phyloP scores from a whole-genome alignment of 2,329 filamentous ascomycete genomes.

The Stachybotrys echinatus region DNA sequence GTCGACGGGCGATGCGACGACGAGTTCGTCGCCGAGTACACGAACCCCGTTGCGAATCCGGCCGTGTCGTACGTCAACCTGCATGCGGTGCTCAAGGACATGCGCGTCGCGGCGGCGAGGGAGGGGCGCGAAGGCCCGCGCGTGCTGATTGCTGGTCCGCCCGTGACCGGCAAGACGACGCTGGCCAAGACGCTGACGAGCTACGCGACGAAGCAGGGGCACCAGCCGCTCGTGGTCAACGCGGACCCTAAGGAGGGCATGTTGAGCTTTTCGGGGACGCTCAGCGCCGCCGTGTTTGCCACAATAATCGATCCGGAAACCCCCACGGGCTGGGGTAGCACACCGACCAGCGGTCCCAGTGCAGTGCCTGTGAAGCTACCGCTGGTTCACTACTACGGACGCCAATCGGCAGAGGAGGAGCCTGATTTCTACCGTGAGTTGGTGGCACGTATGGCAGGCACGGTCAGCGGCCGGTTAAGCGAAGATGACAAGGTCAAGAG shows the following conservation, averaged over 20 bases:
- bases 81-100: constrained; percentile 76
- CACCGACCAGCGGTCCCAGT: constrained; percentile 85
- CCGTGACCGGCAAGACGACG: constrained; percentile 77
- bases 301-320: constrained; percentile 76
- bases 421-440: constrained; percentile 67
- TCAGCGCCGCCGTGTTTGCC: constrained; percentile 82
- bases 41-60: constrained; percentile 71
- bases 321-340: constrained; percentile 83
- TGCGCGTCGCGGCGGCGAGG: constrained; percentile 57
- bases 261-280: constrained; percentile 70
- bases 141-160: constrained; percentile 77
- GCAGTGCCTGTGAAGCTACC: constrained; percentile 87
- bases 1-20: constrained; percentile 56
- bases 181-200: constrained; percentile 71
- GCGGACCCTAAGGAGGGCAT: constrained; percentile 77
- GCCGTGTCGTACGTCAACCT: constrained; percentile 78
- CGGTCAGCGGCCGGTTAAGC: constrained; percentile 69
- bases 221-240: constrained; percentile 78
- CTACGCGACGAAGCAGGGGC: constrained; percentile 69
- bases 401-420: constrained; percentile 67
- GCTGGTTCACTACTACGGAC: constrained; percentile 83
- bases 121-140: constrained; percentile 59
- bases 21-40: constrained; percentile 54
- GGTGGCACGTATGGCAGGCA: constrained; percentile 70
- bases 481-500: constrained; percentile 67